Evolutionary conservation across 768 basidiomycete species (phyloP), one percentile per base, ranked within the genome.

Genomic region (Tylopilus balloui): DNA sequence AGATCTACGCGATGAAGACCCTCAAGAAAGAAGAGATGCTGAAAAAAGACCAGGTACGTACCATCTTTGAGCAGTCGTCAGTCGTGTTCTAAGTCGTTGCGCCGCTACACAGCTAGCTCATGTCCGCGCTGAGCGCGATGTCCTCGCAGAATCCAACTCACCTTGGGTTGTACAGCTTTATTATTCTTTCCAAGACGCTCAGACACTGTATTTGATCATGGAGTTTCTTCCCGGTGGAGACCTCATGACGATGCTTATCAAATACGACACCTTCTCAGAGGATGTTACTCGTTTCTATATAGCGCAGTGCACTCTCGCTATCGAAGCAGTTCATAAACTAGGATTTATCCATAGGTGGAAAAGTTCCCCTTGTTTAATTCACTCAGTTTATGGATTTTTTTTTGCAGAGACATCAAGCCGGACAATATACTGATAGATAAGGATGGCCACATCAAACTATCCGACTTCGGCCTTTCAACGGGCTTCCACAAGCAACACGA

Each of bases 241-340:
- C 66, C 76, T 98, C 53, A 97, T 99, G 96, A 96, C 94, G 4
- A 98, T 98, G 95, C 77, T 97, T 50, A 97, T 98, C 77, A 97
- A 98, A 71, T 97, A 98, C 70, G 96, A 97, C 66, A 96, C 94
- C 0, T 98, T 98, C 71, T 90, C 90, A 0, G 95, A 98, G 70
- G 96, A 98, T 60, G 95, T 98, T 13, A 92, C 92, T 48, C 80
- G 95, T 45, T 98, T 98, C 69, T 98, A 99, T 70, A 92, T 99
- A 63, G 96, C 96, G n/a, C 87, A 99, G 71, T 97, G 93, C 69
- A 88, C 95, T 42, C 77, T 98, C 15, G 96, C 96, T 8, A 97
- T 99, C 54, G 95, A 98, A 65, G 92, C 95, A 3, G 94, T 99
- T 3, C 95, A 99, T 70, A 84, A 89, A 57, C 81, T 98, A 24